phyloP scores from a whole-genome alignment of 2,329 filamentous ascomycete genomes.

The Cylindrodendrum hubeiense region DNA sequence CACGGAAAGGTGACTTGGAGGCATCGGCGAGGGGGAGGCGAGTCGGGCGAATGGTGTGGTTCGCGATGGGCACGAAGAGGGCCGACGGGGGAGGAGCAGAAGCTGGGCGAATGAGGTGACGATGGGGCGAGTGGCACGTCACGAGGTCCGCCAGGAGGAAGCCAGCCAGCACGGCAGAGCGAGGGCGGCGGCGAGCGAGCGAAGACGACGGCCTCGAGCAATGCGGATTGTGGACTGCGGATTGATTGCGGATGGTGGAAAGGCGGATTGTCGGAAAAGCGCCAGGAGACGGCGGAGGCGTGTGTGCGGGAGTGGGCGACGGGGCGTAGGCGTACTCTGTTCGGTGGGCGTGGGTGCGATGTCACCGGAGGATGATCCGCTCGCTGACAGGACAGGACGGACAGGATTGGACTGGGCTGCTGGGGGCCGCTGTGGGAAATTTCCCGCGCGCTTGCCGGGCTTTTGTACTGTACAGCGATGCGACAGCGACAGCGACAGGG shows the following conservation, averaged over 20 bases:
- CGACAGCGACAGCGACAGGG: slow-evolving; percentile 16
- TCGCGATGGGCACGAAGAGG: slow-evolving; percentile 44
- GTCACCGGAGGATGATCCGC: slow-evolving; percentile 32
- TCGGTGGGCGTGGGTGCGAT: slow-evolving; percentile 26
- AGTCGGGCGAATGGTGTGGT: slow-evolving; percentile 40
- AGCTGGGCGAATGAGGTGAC: slow-evolving; percentile 41
- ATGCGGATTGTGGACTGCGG: slow-evolving; percentile 36
- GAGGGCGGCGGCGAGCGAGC: slow-evolving; percentile 32
- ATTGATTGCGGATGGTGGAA: slow-evolving; percentile 24
- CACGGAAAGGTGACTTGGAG: slow-evolving; percentile 36
- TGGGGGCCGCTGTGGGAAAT: slow-evolving; percentile 31
- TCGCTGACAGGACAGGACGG: slow-evolving; percentile 17
- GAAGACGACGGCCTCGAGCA: slow-evolving; percentile 37
- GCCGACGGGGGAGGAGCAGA: slow-evolving; percentile 33
- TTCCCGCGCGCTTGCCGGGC: slow-evolving; percentile 42
- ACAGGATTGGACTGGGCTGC: slow-evolving; percentile 19
- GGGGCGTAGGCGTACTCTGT: slow-evolving; percentile 35
- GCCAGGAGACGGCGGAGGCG: slow-evolving; percentile 42
- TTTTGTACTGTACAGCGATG: slow-evolving; percentile 15
- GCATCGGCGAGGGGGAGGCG: slow-evolving; percentile 43
- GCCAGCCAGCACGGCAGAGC: slow-evolving; percentile 32
- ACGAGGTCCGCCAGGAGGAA: slow-evolving; percentile 38
- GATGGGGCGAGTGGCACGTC: slow-evolving; percentile 46
- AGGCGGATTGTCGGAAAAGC: slow-evolving; percentile 34
- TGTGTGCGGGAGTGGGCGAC: slow-evolving; percentile 32